A percentile compares a stretch with the other conserved stretches of the same genome.
These are phyloP conservation scores for Emergomyces pasteurianus DNA, from an alignment of 2,329 filamentous ascomycete species.

Conservation along the genomic window DNA sequence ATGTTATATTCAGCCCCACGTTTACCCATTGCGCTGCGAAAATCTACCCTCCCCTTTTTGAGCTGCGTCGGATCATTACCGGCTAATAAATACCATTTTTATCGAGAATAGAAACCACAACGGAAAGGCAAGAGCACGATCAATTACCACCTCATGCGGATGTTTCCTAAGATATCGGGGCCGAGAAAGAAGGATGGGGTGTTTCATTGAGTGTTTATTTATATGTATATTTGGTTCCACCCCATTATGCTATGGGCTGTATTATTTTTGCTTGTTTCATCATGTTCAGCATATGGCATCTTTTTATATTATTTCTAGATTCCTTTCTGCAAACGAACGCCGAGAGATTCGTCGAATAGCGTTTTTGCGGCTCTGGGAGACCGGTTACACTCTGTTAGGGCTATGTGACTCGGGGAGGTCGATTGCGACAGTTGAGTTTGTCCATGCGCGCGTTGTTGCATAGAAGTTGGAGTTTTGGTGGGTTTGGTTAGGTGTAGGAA, in stretches of 20 bases:
- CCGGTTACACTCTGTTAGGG: no score
- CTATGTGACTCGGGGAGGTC: background rate
- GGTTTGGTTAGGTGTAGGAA: background rate
- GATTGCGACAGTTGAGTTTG: background rate
- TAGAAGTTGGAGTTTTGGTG: background rate
- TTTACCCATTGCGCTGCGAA: background rate
- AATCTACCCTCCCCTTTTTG: background rate
- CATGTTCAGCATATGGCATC: background rate
- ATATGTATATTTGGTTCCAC: background rate
- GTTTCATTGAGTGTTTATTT: slow-evolving; percentile 18
- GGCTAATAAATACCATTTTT: background rate
- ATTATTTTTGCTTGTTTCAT: background rate
- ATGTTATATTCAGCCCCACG: slow-evolving; percentile 19
- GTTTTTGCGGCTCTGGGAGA: background rate
- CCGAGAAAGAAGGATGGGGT: slow-evolving; percentile 51
- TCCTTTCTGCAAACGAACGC: background rate
- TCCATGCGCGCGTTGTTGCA: background rate
- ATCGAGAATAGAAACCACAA: slow-evolving; percentile 39
- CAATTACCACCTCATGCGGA: slow-evolving; percentile 79
- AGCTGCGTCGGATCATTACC: background rate
- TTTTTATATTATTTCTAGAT: background rate
- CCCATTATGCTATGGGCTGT: background rate
- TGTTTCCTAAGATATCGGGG: slow-evolving; percentile 62
- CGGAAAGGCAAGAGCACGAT: slow-evolving; percentile 60
- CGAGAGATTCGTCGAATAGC: background rate